Conservation (phyloP, 1,284 basidiomycete genomes). For the Coniferiporia sulphurascens region DNA sequence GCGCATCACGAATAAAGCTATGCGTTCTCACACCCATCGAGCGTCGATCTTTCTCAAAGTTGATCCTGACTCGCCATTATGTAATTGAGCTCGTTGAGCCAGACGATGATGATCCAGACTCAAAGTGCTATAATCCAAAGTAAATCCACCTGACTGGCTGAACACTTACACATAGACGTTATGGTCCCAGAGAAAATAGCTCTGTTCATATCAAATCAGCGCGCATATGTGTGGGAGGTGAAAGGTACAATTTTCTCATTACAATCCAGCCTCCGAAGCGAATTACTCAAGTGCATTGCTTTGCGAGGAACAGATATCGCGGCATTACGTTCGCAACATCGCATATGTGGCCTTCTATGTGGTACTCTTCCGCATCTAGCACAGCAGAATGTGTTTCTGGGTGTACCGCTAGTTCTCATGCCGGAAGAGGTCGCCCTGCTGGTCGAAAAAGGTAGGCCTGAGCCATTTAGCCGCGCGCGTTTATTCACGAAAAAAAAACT, state of each 20-base stretch:
- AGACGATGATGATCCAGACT: too few species aligned
- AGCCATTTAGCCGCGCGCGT: neutral
- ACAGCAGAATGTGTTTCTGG: conserved; percentile 96
- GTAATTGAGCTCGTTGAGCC: too few species aligned
- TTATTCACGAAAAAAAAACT: too few species aligned
- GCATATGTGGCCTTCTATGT: conserved; percentile 78
- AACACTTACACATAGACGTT: too few species aligned
- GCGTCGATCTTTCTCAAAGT: too few species aligned
- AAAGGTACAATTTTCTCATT: conserved; percentile 44
- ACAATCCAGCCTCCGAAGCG: conserved; percentile 6
- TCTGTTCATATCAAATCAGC: conserved; percentile 64
- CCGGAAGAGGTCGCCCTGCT: conserved; percentile 91
- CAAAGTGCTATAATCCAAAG: too few species aligned
- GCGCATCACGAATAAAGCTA: too few species aligned
- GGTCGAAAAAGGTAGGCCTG: conserved; percentile 61
- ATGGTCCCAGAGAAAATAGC: conserved; percentile 27
- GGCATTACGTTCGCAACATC: conserved; percentile 71
- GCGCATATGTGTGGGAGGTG: conserved; percentile 74
- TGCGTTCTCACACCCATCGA: too few species aligned
- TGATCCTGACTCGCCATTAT: too few species aligned
- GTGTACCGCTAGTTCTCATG: conserved; percentile 82
- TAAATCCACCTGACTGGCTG: too few species aligned
- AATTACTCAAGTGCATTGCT: conserved; percentile 16
- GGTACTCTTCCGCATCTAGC: conserved; percentile 93
- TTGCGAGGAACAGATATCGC: conserved; percentile 60